Base-by-base conservation (phyloP, 768 basidiomycete genomes). In the Mycena maculata region DNA sequence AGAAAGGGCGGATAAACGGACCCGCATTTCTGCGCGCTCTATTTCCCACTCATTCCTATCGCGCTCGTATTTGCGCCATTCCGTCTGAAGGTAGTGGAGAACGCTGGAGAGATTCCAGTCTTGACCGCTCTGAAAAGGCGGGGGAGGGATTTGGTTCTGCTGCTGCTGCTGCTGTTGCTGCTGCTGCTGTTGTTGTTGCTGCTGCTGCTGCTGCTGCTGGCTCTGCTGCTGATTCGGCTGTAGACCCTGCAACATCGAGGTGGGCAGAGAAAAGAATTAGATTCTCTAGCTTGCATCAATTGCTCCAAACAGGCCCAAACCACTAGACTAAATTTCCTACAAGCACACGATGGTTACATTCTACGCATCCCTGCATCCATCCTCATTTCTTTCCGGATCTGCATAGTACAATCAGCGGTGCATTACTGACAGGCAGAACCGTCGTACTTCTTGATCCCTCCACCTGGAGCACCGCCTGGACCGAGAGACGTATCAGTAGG, bases 11-110 rank as follows among this genome's bases (percentile, higher is more conserved):
- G 68, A 68, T 60, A 68, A 45, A 88, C 93, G 74, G 70, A 96
- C 95, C 86, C 97, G 87, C 96, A 99, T 98, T 81, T 99, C 98
- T 33, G 98, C 98, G 72, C 98, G 86, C 81, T 99, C 98, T 74
- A 99, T 99, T 85, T 99, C 98, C 97, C 97, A 99, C 82, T 99
- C 98, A 77, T 99, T 99, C 75, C 97, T 87, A 82, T 99, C 98
- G 78, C 96, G 91, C 80, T 99, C 98, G 76, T 98, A 99, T 66
- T 94, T 87, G 68, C 98, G 87, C 95, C 96, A 98, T 84, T 99
- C 98, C 23, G 94, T 95, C 83, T 99, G 98, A 56, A 99, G 86
- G 79, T 95, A 99, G 83, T 99, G 98, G 68, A 99, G 86, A 65
- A 99, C 96, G 74, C 89, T 92, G 8, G 96, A 96, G 59, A 99